phyloP scores from a whole-genome alignment of 306 rosid species.

The Vigna radiata region DNA sequence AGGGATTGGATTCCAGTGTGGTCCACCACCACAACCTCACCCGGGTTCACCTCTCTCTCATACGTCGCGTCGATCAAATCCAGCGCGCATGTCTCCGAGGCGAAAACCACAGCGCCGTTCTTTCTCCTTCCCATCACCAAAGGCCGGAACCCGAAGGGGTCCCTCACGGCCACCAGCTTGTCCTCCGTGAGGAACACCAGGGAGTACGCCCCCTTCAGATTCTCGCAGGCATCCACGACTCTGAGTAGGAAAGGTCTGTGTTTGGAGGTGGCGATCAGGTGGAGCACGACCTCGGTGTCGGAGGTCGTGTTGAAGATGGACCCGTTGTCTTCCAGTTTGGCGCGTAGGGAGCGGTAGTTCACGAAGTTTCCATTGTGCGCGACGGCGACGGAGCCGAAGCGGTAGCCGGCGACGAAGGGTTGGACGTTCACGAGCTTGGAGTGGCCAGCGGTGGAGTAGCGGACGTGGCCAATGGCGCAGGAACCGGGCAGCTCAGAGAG shows the following conservation, averaged over 20 bases:
- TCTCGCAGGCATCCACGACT: slow-evolving; percentile 86
- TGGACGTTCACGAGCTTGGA: slow-evolving; percentile 88
- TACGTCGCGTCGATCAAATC: slow-evolving; percentile 80
- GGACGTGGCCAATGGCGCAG: slow-evolving; percentile 81
- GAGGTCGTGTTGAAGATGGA: slow-evolving; percentile 87
- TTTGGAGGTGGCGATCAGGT: slow-evolving; percentile 85
- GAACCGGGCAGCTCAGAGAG: slow-evolving; percentile 69
- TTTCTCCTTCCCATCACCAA: slow-evolving; percentile 84
- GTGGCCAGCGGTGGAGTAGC: slow-evolving; percentile 86
- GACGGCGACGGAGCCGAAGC: slow-evolving; percentile 88
- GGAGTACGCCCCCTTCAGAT: slow-evolving; percentile 81
- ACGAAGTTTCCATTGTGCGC: slow-evolving; percentile 94
- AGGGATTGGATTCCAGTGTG: slow-evolving; percentile 71
- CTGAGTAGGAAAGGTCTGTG: slow-evolving; percentile 74
- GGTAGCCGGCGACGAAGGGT: slow-evolving; percentile 84
- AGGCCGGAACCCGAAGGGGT: slow-evolving; percentile 79
- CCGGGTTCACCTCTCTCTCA: slow-evolving; percentile 81
- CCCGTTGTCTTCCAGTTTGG: slow-evolving; percentile 70
- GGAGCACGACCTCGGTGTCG: slow-evolving; percentile 92
- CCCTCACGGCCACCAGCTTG: slow-evolving; percentile 83
- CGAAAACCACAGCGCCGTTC: slow-evolving; percentile 80
- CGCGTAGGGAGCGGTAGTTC: slow-evolving; percentile 67
- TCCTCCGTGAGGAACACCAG: slow-evolving; percentile 79
- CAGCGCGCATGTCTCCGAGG: slow-evolving; percentile 88
- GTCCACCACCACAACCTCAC: slow-evolving; percentile 79